Conservation (phyloP, 345 rosid species). For the Rhodamnia argentea region DNA sequence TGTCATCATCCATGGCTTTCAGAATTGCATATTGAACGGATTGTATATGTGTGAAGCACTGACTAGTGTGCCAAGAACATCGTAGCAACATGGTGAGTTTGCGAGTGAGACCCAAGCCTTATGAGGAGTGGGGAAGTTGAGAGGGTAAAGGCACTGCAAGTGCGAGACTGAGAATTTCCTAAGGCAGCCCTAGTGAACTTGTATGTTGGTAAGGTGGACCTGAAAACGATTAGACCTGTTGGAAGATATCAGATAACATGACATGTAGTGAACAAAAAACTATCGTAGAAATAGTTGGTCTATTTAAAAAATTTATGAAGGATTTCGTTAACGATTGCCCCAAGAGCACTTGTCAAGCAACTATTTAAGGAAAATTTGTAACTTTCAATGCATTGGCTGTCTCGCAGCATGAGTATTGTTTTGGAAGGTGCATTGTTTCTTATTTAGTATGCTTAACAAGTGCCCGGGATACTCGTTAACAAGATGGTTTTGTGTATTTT, state of each 20-base stretch:
- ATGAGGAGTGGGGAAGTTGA: not conserved
- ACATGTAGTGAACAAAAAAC: not conserved
- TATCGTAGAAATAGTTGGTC: not conserved
- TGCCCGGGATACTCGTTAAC: not conserved
- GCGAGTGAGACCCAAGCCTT: not conserved
- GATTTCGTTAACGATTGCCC: not conserved
- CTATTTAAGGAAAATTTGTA: not conserved
- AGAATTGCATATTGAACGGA: not conserved
- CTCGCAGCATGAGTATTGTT: not conserved
- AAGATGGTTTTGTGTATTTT: not conserved
- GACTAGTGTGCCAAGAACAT: not conserved
- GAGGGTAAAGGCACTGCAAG: not conserved
- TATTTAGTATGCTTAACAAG: not conserved
- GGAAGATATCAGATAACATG: not conserved
- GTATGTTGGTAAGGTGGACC: not conserved
- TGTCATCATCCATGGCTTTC: not conserved
- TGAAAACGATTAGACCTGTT: not conserved
- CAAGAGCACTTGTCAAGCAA: not conserved
- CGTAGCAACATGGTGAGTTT: not conserved
- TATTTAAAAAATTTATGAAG: not conserved
- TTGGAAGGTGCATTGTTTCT: not conserved
- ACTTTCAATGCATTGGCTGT: not conserved
- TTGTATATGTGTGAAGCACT: not conserved
- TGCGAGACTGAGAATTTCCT: not conserved
- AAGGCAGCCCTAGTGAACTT: not conserved